Conservation (phyloP, 768 basidiomycete species). For the Trametes elegans region DNA sequence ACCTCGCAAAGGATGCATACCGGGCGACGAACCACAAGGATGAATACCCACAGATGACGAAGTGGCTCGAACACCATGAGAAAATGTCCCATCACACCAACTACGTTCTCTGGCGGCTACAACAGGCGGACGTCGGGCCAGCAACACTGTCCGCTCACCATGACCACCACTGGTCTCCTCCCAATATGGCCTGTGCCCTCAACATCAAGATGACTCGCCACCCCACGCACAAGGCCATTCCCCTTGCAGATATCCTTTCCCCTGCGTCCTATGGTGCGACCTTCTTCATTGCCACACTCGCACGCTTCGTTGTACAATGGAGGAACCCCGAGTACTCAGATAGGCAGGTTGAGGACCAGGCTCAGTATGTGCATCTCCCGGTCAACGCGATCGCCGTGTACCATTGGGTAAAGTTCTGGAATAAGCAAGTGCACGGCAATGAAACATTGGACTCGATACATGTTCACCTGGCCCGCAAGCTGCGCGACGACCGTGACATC, state of each 20-base stretch:
- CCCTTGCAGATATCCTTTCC: neutral
- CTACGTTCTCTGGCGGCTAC: conserved; percentile 8
- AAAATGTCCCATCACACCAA: conserved; percentile 6
- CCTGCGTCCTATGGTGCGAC: neutral
- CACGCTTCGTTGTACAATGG: conserved; percentile 5
- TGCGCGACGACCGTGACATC: conserved; percentile 9
- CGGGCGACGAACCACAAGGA: conserved; percentile 35
- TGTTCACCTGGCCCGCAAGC: conserved; percentile 23
- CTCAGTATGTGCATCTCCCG: conserved; percentile 15
- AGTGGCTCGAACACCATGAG: conserved; percentile 28
- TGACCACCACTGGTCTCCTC: neutral
- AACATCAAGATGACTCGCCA: conserved; percentile 2
- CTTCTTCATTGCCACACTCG: neutral
- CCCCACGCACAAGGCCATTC: conserved; percentile 1
- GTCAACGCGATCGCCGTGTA: conserved; percentile 30
- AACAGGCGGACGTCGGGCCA: neutral
- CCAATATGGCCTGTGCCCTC: neutral
- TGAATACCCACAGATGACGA: conserved; percentile 38
- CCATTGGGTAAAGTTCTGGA: conserved; percentile 31
- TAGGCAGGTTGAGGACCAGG: neutral
- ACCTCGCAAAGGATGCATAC: conserved; percentile 39
- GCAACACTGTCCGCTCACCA: neutral
- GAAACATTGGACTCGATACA: conserved; percentile 32
- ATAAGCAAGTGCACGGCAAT: conserved; percentile 9
- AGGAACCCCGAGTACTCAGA: neutral